Percentiles rank a stretch among this genome's conserved stretches.
These are phyloP conservation scores for Gaillardinia entomophila DNA, from an alignment of 805 yeast genomes.

Conservation along the genomic window DNA sequence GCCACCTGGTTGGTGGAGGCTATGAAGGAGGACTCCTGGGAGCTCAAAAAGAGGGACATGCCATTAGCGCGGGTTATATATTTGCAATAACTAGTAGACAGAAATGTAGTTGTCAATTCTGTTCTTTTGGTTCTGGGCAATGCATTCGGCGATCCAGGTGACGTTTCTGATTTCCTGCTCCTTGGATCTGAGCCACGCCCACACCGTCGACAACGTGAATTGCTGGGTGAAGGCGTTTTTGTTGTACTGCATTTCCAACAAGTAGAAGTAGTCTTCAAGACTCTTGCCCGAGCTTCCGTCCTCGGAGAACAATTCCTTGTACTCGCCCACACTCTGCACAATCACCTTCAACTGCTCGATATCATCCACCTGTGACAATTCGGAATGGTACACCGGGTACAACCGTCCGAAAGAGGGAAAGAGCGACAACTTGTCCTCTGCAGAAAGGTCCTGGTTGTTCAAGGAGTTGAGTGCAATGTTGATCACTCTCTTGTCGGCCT, in stretches of 20 bases:
- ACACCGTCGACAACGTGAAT: constrained; percentile 80
- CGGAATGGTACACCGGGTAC: constrained; percentile 61
- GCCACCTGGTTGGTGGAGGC: constrained; percentile 33
- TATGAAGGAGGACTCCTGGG: constrained; percentile 12
- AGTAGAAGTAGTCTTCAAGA: constrained; percentile 91
- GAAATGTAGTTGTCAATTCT: constrained; percentile 87
- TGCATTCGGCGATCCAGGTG: constrained; percentile 99
- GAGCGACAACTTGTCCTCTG: constrained; percentile 63
- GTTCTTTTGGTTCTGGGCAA: constrained; percentile 96
- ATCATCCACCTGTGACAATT: constrained; percentile 75
- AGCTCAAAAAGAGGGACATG: background rate
- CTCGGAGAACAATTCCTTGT: constrained; percentile 47
- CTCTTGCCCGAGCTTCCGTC: constrained; percentile 44
- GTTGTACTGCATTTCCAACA: constrained; percentile 86
- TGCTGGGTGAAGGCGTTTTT: constrained; percentile 94
- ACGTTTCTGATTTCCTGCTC: constrained; percentile 97
- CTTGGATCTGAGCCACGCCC: constrained; percentile 95
- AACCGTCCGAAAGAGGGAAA: constrained; percentile 82
- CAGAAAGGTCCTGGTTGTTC: constrained; percentile 66
- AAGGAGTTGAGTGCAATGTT: constrained; percentile 89
- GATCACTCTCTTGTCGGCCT: constrained; percentile 92
- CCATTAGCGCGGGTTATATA: background rate
- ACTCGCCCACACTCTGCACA: constrained; percentile 62
- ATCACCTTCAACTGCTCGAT: constrained; percentile 71
- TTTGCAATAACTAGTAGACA: constrained; percentile 47